Percentiles rank a stretch among this genome's conserved stretches.
Evolutionary conservation across 108 stramenopile species (phyloP).

Genomic region (Seminavis robusta): DNA sequence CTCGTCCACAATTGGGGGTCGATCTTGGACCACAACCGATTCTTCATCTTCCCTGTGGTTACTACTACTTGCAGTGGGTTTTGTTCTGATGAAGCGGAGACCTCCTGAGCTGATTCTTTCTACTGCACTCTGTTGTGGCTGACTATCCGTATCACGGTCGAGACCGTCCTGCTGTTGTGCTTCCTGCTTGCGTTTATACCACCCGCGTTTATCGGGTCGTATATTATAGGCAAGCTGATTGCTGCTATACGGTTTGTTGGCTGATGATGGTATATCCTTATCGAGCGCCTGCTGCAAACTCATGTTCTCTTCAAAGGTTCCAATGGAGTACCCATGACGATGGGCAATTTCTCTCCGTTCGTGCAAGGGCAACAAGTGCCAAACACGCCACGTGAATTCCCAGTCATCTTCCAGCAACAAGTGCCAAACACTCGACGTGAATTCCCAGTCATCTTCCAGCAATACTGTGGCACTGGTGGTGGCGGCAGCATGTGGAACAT

Average conservation of each 20-base stretch:
- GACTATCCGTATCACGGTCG: too few species aligned
- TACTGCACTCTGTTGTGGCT: too few species aligned
- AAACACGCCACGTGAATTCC: conserved; percentile 80
- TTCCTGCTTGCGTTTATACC: conserved; percentile 1
- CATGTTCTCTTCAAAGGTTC: conserved; percentile 83
- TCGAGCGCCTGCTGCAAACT: conserved; percentile 41
- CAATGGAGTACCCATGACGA: conserved; percentile 73
- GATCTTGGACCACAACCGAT: too few species aligned
- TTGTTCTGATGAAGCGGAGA: too few species aligned
- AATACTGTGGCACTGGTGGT: too few species aligned
- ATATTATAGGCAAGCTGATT: too few species aligned
- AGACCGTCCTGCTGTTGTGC: background rate
- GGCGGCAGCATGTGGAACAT: too few species aligned
- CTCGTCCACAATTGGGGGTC: too few species aligned
- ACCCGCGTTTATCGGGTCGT: background rate
- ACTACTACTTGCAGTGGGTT: too few species aligned
- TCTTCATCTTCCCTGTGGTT: too few species aligned
- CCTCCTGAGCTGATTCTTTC: too few species aligned
- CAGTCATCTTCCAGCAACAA: conserved; percentile 72
- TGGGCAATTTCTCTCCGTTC: conserved; percentile 66
- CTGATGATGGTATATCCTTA: conserved; percentile 3
- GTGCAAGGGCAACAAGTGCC: conserved; percentile 71
- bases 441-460: conserved; percentile 61
- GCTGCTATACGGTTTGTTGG: conserved; percentile 1
- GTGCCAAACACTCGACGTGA: conserved; percentile 86